phyloP scores from a whole-genome alignment of 768 basidiomycete species.

The Hypsizygus marmoreus region DNA sequence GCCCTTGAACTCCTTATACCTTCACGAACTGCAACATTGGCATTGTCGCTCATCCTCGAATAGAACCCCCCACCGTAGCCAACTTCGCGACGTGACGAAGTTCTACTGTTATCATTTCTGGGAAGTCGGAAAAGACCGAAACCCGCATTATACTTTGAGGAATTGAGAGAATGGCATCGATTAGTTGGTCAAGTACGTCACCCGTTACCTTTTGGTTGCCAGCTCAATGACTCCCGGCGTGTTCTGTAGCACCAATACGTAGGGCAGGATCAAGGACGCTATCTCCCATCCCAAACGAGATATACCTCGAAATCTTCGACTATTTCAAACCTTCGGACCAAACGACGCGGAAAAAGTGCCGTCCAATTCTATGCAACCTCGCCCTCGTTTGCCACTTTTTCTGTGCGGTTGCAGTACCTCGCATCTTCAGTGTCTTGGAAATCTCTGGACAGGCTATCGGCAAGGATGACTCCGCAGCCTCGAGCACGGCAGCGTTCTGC shows the following conservation, averaged over 20 bases:
- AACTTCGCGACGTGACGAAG: too few relatives aligned
- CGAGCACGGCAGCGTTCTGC: constrained; percentile 24
- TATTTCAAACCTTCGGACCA: constrained; percentile 24
- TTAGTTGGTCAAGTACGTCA: too few relatives aligned
- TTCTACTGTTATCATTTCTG: too few relatives aligned
- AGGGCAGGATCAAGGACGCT: constrained; percentile 4
- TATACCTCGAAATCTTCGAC: constrained; percentile 45
- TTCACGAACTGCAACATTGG: too few relatives aligned
- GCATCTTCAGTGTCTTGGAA: constrained; percentile 37
- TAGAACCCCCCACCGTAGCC: too few relatives aligned
- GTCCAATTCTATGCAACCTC: constrained; percentile 27
- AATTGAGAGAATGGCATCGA: too few relatives aligned
- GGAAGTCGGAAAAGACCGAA: too few relatives aligned
- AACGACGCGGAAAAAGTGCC: constrained; percentile 17
- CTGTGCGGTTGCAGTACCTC: constrained; percentile 37
- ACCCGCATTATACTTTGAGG: too few relatives aligned
- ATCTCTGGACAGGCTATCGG: constrained; percentile 16
- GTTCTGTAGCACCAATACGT: constrained; percentile 11
- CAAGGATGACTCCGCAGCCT: neutral
- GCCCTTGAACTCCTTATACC: too few relatives aligned
- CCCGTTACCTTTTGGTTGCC: too few relatives aligned
- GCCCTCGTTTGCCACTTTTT: constrained; percentile 47
- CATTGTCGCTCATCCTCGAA: too few relatives aligned
- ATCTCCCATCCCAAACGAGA: constrained; percentile 42
- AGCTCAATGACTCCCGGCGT: too few relatives aligned